Base-by-base conservation (phyloP, 768 basidiomycete genomes). In the Amanita inopinata region DNA sequence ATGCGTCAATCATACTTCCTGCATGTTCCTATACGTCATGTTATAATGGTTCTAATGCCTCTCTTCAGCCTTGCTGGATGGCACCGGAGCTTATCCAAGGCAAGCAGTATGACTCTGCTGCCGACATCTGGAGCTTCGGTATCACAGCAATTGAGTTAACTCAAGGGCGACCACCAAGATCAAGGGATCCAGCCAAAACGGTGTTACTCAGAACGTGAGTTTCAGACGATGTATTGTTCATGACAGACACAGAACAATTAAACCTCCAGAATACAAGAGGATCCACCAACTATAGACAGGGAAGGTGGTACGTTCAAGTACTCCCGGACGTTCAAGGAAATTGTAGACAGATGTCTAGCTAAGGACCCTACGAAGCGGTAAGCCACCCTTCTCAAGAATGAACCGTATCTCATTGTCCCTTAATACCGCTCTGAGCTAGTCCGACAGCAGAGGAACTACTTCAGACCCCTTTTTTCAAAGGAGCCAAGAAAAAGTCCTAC, bases 81-180 rank as follows among this genome's bases (percentile, higher is more conserved):
- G 89, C 93, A 0, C 93, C 93, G 1, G 93, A 97, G 53, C 73
- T 96, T 17, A 86, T 97, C 35, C 74, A 83, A 51, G 85, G 90
- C 38, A 74, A 74, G 50, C 75, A 77, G 43, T 94, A 93, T 57
- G 90, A 93, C 56, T 73, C 79, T 9, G 75, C 80, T 49, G 89
- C 89, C 14, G 93, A 97, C 56, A 92, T 97, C 45, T 97, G 92
- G 91, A 91, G 87, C 45, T 86, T 96, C 57, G 93, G 89, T 9
- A 92, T 97, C 46, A 94, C 91, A n/a, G 84, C 91, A 11, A 64
- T 96, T 34, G 93, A 96, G 58, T 69, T 97, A 23, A 73, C 87
- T 0, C 81, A 88, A 53, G 93, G 93, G 0, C 76, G 82, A 4
- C 87, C 91, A 1, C 93, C 93, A n/a, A 67, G 79, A 45, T 84